Evolutionary conservation across 257 asterid species (phyloP), one percentile per base, ranked within the genome.

Genomic region (Buddleja alternifolia): DNA sequence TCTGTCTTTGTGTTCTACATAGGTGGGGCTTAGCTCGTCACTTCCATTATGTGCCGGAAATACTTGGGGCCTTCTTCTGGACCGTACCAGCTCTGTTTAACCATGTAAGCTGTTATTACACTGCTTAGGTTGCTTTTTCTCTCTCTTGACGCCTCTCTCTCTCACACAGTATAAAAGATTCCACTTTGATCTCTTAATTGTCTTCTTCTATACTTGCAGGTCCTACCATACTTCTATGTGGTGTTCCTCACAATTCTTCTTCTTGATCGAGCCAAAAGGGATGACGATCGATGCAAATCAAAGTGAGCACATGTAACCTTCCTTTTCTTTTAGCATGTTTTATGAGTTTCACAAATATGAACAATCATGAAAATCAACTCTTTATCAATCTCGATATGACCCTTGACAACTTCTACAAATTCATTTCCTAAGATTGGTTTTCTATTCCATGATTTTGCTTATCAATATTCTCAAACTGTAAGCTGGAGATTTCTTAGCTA

Each of bases 21-120:
- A 93, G 98, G 98, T 93, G 98, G 97, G 98, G 98, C 44, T 78
- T 93, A 81, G 83, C 97, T 65, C 96, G 98, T 61, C 97, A 93
- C 77, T 93, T 93, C 85, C 98, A 93, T 76, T 93, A 93, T 63
- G 90, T 88, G 69, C 98, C 98, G 41, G 98, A 93, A 81, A 90
- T 93, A 69, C 60, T 81, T 70, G 95, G 84, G 10, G 91, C 98
- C 36, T 88, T 93, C 82, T 93, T 90, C 89, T 93, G 98, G 98
- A 86, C 88, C 56, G 76, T 87, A 23, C 98, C 98, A 34, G 97
- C 98, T 70, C 83, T 90, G 61, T 88, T 93, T 68, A 74, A 73
- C 82, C 94, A 90, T 79, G 97, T 93, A 81, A 83, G 95, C 51
- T 25, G 36, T 55, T 50, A 2, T 40, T 29, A 41, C 29, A 10